Conservation (phyloP, 2,329 filamentous ascomycete species). For the Ascochyta clinopodiicola region DNA sequence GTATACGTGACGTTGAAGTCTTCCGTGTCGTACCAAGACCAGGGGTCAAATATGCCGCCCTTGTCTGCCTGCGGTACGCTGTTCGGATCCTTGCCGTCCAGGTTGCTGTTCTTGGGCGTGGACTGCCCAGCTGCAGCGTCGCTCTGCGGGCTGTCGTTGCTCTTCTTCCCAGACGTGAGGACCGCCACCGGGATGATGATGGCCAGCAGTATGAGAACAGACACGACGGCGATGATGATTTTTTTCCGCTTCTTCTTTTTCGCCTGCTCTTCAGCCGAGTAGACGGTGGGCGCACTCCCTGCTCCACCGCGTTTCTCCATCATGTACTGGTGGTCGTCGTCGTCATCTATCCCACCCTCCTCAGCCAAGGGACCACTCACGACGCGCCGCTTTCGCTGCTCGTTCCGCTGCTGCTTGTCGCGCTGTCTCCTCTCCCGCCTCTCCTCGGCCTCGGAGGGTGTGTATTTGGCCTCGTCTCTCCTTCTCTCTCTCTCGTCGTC, state of each 20-base stretch:
- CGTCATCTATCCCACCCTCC: constrained; percentile 52
- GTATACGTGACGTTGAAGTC: constrained; percentile 98
- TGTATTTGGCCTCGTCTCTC: constrained; percentile 37
- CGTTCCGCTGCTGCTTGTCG: constrained; percentile 39
- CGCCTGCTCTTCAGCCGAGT: constrained; percentile 49
- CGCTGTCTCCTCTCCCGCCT: constrained; percentile 51
- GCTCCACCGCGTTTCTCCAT: constrained; percentile 52
- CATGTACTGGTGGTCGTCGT: constrained; percentile 48
- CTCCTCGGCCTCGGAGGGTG: constrained; percentile 48
- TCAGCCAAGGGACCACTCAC: constrained; percentile 57
- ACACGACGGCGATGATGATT: constrained; percentile 53
- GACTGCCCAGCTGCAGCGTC: constrained; percentile 26
- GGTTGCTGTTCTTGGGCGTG: constrained; percentile 53
- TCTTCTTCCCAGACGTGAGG: constrained; percentile 54
- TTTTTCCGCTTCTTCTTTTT: constrained; percentile 58
- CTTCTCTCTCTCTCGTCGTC: constrained; percentile 39
- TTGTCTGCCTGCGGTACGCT: constrained; percentile 64
- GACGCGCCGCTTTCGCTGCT: constrained; percentile 50
- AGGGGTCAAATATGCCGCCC: constrained; percentile 84
- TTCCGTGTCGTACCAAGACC: constrained; percentile 85
- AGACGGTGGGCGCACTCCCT: constrained; percentile 41
- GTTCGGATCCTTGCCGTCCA: constrained; percentile 52
- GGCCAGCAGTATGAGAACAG: constrained; percentile 50
- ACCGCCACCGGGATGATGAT: constrained; percentile 58
- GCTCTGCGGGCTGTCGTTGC: constrained; percentile 16